Evolutionary conservation across 208 protist species (phyloP), one percentile per base, ranked within the genome.

Genomic region (Acanthamoeba triangularis): DNA sequence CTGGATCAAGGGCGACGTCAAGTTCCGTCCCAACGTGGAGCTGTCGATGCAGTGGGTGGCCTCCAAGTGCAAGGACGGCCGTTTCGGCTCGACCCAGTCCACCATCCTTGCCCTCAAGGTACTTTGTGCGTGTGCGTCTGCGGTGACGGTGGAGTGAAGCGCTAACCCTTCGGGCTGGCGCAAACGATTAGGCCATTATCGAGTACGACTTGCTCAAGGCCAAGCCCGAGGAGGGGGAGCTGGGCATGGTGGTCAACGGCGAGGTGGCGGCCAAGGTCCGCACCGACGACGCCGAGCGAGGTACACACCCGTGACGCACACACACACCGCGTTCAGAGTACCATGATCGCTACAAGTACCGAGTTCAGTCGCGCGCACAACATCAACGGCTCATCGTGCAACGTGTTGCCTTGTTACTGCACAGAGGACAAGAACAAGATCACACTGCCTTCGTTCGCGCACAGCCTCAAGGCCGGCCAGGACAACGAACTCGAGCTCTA

Each of bases 61-160:
- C 30, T 65, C 82, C 56, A 91, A 94, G 35, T 92, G 72, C 54
- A 18, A 93, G 41, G 54, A 92, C 20, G 93, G 93, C 11, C 49
- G 82, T 8, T 95, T 95, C 35, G 93, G 93, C 16, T 94, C 80
- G 25, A 95, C 93, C 13, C 93, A 95, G n/a, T 54, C 80, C 47
- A 95, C 93, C 41, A 92, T 91, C 52, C 72, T 95, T 7, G 76
- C 93, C 30, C 54, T 95, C 20, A 95, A 72, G 74, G 93, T 93
- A 44, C 52, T 11, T 18, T 1, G 1, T 7, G 1, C 52, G 52
- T 18, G 11, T 56, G 52, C 16, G 52, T 56, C 3, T 56, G 52
- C 52, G 8, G 52, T 18, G 52, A 56, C 1, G 14, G 52, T 6
- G 14, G 5, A 3, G 37, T 41, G 37, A 41, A 41, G 52, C 5